phyloP scores from a whole-genome alignment of 2,329 filamentous ascomycete species.

The Pseudocercospora pini-densiflorae region DNA sequence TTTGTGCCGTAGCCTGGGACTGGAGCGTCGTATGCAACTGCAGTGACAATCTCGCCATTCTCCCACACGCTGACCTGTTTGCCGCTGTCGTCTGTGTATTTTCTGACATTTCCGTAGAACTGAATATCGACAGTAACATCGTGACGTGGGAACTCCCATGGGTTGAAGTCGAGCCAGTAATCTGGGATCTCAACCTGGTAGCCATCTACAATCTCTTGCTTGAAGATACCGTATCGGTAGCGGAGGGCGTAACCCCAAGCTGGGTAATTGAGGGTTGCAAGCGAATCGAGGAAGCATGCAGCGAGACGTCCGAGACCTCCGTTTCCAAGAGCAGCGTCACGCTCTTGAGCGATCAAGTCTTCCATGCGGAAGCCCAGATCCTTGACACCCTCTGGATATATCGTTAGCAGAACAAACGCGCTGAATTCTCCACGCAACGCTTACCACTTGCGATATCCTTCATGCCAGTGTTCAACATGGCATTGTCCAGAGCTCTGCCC shows the following conservation, averaged over 20 bases:
- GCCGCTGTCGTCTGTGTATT: slow-evolving; percentile 71
- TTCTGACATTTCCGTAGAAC: slow-evolving; percentile 87
- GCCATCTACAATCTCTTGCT: slow-evolving; percentile 97
- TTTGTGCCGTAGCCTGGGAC: slow-evolving; percentile 86
- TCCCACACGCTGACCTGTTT: slow-evolving; percentile 81
- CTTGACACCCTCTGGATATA: slow-evolving; percentile 81
- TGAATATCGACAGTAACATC: slow-evolving; percentile 96
- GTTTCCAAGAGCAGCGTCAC: slow-evolving; percentile 95
- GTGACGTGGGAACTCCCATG: slow-evolving; percentile 96
- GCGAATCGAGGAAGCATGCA: slow-evolving; percentile 94
- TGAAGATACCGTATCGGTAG: slow-evolving; percentile 96
- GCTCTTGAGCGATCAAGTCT: slow-evolving; percentile 91
- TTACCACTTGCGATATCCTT: slow-evolving; percentile 82
- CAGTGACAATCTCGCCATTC: slow-evolving; percentile 88
- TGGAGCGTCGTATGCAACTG: slow-evolving; percentile 87
- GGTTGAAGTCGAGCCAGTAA: slow-evolving; percentile 99
- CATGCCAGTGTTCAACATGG: slow-evolving; percentile 92
- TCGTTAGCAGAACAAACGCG: no score
- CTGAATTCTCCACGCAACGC: slow-evolving; percentile 36
- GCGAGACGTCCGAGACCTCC: slow-evolving; percentile 93
- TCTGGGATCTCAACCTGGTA: slow-evolving; percentile 98
- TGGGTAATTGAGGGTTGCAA: slow-evolving; percentile 92
- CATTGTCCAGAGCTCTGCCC: slow-evolving; percentile 95
- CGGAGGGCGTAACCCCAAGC: slow-evolving; percentile 97
- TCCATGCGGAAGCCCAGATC: slow-evolving; percentile 97